Evolutionary conservation across 2,329 filamentous ascomycete species (phyloP).

Genomic region (Huntiella moniliformis): DNA sequence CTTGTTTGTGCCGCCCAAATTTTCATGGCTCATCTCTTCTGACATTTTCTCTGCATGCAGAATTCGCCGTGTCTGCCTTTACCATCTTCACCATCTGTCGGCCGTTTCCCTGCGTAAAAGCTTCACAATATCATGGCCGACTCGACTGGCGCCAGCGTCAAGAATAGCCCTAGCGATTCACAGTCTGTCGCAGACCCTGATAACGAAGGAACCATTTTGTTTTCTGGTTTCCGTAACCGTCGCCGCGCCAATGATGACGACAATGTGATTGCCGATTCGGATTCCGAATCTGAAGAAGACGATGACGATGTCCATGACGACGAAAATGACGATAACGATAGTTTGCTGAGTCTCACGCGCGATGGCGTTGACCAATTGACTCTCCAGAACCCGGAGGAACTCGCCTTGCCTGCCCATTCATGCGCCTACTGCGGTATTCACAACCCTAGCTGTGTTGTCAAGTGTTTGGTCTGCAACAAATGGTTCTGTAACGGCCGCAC

Average conservation of each 20-base stretch:
- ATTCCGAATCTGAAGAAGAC: constrained; percentile 80
- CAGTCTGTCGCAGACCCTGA: constrained; percentile 22
- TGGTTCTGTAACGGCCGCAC: constrained; percentile 98
- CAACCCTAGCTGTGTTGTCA: constrained; percentile 85
- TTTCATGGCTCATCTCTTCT: constrained; percentile 4
- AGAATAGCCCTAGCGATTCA: constrained; percentile 6
- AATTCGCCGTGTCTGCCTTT: background rate
- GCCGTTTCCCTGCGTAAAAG: constrained; percentile 1
- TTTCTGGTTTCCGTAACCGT: constrained; percentile 33
- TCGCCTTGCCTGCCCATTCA: constrained; percentile 80
- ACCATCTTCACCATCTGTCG: constrained; percentile 1
- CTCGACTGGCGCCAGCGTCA: constrained; percentile 8
- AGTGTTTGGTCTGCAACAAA: constrained; percentile 87
- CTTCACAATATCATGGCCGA: constrained; percentile 10
- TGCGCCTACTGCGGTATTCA: constrained; percentile 98
- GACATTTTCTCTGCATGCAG: constrained; percentile 1
- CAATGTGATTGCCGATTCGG: constrained; percentile 62
- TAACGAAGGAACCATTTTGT: constrained; percentile 64
- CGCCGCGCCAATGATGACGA: constrained; percentile 75
- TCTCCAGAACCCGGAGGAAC: constrained; percentile 46
- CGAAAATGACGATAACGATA: constrained; percentile 64
- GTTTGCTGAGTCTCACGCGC: constrained; percentile 60
- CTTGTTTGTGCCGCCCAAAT: too few relatives aligned
- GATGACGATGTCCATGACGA: constrained; percentile 25
- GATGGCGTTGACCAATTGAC: constrained; percentile 52